phyloP scores from a whole-genome alignment of 164 flowering plant species.

The Sextonia rubra region DNA sequence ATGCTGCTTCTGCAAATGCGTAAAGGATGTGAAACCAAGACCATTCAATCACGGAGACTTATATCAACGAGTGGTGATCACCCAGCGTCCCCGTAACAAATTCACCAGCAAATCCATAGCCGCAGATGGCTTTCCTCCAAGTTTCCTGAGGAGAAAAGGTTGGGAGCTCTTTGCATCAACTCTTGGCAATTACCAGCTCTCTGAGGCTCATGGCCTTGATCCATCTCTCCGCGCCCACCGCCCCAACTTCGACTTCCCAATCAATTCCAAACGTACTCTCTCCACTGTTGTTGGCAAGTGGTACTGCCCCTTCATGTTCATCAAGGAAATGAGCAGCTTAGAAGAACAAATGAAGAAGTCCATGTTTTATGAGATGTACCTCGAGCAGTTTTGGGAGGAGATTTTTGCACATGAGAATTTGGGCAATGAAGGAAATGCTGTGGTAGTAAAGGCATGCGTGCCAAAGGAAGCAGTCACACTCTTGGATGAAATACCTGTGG shows the following conservation, averaged over 20 bases:
- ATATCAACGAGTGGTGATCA: slow-evolving; percentile 41
- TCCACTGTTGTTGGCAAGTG: slow-evolving; percentile 13
- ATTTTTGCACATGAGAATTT: slow-evolving; percentile 28
- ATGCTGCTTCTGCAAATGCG: slow-evolving; percentile 29
- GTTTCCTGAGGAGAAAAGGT: slow-evolving; percentile 12
- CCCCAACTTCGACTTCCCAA: slow-evolving; percentile 8
- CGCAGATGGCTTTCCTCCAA: slow-evolving; percentile 16
- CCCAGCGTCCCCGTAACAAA: background rate
- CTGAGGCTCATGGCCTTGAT: slow-evolving; percentile 4
- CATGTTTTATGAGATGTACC: slow-evolving; percentile 43
- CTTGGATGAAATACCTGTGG: background rate
- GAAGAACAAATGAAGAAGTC: slow-evolving; percentile 38
- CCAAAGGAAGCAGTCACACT: background rate
- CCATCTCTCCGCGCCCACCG: background rate
- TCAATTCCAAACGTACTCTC: slow-evolving; percentile 2
- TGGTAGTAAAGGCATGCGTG: slow-evolving; percentile 1
- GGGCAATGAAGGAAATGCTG: slow-evolving; percentile 8
- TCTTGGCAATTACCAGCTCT: slow-evolving; percentile 1
- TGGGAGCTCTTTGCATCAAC: slow-evolving; percentile 4
- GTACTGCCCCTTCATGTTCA: slow-evolving; percentile 21
- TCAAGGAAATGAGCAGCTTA: slow-evolving; percentile 11
- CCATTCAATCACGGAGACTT: slow-evolving; percentile 33
- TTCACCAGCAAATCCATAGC: slow-evolving; percentile 21
- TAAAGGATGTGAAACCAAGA: slow-evolving; percentile 30
- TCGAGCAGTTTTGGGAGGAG: slow-evolving; percentile 61